Conservation (phyloP, 2,329 filamentous ascomycete genomes). For the Nannizziopsis barbatae region DNA sequence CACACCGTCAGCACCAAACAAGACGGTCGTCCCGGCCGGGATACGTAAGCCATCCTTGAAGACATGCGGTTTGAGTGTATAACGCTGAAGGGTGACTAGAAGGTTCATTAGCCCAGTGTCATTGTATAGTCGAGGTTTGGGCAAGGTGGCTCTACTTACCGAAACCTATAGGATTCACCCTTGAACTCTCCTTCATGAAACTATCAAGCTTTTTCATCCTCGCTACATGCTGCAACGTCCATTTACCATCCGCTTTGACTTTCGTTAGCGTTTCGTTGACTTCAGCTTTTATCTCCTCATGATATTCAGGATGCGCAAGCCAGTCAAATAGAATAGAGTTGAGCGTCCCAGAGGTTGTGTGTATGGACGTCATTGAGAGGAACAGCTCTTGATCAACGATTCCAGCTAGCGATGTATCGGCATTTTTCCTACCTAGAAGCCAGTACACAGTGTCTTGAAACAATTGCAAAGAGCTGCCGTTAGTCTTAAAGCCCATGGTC, state of each 20-base stretch:
- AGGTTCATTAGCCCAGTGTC: neutral
- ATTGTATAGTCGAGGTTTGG: neutral
- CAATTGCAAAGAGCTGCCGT: neutral
- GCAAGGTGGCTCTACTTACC: slow-evolving; percentile 10
- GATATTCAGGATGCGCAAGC: slow-evolving; percentile 10
- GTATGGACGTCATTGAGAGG: slow-evolving; percentile 8
- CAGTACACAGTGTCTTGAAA: neutral
- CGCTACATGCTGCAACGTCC: slow-evolving; percentile 4
- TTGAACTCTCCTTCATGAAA: slow-evolving; percentile 18
- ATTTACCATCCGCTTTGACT: slow-evolving; percentile 8
- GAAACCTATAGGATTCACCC: slow-evolving; percentile 13
- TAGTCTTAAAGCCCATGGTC: too few relatives aligned
- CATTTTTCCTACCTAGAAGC: neutral
- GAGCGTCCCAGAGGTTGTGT: neutral
- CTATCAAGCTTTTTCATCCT: slow-evolving; percentile 18
- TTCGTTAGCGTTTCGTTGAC: neutral
- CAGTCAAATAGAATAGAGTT: slow-evolving; percentile 11
- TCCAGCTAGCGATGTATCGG: neutral
- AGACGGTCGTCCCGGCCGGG: slow-evolving; percentile 12
- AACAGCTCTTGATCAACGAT: slow-evolving; percentile 4
- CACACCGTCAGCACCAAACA: neutral
- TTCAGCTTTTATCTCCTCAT: slow-evolving; percentile 8
- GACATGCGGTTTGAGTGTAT: slow-evolving; percentile 11
- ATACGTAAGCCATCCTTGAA: slow-evolving; percentile 18
- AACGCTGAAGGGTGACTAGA: slow-evolving; percentile 15